These are phyloP conservation scores for Jacaranda mimosifolia DNA, from an alignment of 257 asterid genomes.

Conservation along the genomic window DNA sequence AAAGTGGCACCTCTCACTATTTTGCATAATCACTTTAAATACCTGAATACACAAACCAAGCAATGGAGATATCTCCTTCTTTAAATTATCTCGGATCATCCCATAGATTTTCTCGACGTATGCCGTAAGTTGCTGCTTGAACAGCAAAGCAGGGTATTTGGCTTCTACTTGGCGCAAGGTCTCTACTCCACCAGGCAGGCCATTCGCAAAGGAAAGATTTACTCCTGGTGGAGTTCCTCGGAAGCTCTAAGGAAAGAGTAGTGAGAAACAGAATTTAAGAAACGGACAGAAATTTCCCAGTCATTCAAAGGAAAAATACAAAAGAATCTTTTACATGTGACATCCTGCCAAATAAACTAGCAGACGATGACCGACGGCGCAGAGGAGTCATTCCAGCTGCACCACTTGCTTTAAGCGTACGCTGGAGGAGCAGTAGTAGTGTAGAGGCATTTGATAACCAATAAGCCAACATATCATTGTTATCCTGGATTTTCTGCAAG, in stretches of 20 bases:
- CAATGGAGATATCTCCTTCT: conserved; percentile 98
- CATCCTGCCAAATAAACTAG: conserved; percentile 94
- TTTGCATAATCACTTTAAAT: conserved; percentile 26
- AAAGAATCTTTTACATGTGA: conserved; percentile 58
- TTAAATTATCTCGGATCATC: conserved; percentile 94
- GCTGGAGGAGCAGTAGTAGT: conserved; percentile 89
- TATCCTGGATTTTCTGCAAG: conserved; percentile 82
- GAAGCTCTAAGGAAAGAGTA: conserved; percentile 72
- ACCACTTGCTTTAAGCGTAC: conserved; percentile 96
- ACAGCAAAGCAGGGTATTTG: conserved; percentile 97
- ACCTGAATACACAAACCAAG: conserved; percentile 99
- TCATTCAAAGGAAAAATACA: conserved; percentile 18
- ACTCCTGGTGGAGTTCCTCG: conserved; percentile 87
- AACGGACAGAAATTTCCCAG: conserved; percentile 15
- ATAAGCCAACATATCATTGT: conserved; percentile 90
- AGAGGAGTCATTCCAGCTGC: conserved; percentile 89
- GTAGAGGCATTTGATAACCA: conserved; percentile 99
- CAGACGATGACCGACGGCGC: conserved; percentile 93
- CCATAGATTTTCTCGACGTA: conserved; percentile 98
- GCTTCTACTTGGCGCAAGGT: conserved; percentile 98
- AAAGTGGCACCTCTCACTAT: conserved; percentile 28
- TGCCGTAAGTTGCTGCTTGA: conserved; percentile 99
- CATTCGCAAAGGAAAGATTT: conserved; percentile 74
- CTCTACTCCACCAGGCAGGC: conserved; percentile 83
- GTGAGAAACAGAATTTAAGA: conserved; percentile 25